phyloP scores from a whole-genome alignment of 768 basidiomycete genomes.

The Hypholoma fasciculare region DNA sequence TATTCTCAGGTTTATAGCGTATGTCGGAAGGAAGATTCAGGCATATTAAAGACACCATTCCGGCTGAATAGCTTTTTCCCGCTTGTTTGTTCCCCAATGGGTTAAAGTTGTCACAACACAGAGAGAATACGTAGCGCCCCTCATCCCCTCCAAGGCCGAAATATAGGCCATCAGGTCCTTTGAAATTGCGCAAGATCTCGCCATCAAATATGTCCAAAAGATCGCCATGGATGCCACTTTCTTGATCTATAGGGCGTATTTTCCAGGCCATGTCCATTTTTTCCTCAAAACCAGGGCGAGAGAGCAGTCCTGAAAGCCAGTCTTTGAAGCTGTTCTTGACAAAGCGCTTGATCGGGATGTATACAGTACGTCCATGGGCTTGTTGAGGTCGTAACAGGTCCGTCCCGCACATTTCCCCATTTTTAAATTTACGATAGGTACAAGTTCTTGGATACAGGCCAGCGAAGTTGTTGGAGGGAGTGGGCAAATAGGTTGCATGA shows the following conservation, averaged over 20 bases:
- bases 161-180: not conserved
- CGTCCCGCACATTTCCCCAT: not conserved
- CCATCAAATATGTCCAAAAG: not conserved
- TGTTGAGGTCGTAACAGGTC: not conserved
- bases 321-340: constrained; percentile 7
- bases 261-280: not conserved
- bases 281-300: not conserved
- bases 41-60: not conserved
- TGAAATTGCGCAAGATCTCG: not conserved
- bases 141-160: not conserved
- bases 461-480: not conserved
- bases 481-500: constrained; percentile 6
- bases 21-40: not conserved
- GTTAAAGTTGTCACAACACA: not conserved
- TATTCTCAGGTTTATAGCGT: constrained; percentile 1
- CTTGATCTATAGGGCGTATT: too few species aligned
- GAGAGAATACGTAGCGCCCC: not conserved
- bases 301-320: not conserved
- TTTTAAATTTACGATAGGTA: not conserved
- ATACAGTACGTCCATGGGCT: not conserved
- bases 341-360: constrained; percentile 8
- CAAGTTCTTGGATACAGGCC: constrained; percentile 1
- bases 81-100: not conserved
- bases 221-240: not conserved
- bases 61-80: not conserved